Conservation (phyloP, 164 flowering plant species). For the Chimonanthus salicifolius region DNA sequence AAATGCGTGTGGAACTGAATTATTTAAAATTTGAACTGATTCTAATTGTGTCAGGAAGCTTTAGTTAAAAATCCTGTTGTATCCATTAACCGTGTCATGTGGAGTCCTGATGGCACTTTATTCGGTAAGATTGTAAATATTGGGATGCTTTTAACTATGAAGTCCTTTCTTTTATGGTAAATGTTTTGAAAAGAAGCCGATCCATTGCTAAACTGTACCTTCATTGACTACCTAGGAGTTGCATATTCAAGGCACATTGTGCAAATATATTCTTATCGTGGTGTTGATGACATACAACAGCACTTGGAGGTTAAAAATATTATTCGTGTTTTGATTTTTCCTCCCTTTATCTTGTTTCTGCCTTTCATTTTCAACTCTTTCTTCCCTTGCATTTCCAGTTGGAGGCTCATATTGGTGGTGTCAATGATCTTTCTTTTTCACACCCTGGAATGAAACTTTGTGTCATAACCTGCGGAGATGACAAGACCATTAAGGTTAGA, state of each 20-base stretch:
- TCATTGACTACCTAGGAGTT: slow-evolving; percentile 25
- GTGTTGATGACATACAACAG: slow-evolving; percentile 62
- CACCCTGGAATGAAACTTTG: slow-evolving; percentile 80
- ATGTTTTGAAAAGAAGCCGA: not conserved
- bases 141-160: not conserved
- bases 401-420: slow-evolving; percentile 85
- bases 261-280: slow-evolving; percentile 64
- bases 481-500: slow-evolving; percentile 69
- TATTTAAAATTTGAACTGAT: not conserved
- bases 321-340: slow-evolving; percentile 8
- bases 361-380: not conserved
- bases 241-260: slow-evolving; percentile 75
- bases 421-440: slow-evolving; percentile 83
- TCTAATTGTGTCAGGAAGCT: slow-evolving; percentile 38
- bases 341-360: slow-evolving; percentile 5
- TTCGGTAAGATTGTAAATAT: slow-evolving; percentile 41
- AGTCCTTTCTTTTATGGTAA: not conserved
- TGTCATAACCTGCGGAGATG: slow-evolving; percentile 84
- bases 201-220: not conserved
- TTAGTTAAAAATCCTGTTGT: slow-evolving; percentile 49
- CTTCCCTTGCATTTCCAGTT: slow-evolving; percentile 36
- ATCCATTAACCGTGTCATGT: slow-evolving; percentile 65
- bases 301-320: slow-evolving; percentile 46
- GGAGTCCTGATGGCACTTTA: slow-evolving; percentile 86
- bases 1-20: not conserved